These are phyloP conservation scores for Inonotus obliquus DNA, from an alignment of 1,284 basidiomycete species.

Conservation along the genomic window DNA sequence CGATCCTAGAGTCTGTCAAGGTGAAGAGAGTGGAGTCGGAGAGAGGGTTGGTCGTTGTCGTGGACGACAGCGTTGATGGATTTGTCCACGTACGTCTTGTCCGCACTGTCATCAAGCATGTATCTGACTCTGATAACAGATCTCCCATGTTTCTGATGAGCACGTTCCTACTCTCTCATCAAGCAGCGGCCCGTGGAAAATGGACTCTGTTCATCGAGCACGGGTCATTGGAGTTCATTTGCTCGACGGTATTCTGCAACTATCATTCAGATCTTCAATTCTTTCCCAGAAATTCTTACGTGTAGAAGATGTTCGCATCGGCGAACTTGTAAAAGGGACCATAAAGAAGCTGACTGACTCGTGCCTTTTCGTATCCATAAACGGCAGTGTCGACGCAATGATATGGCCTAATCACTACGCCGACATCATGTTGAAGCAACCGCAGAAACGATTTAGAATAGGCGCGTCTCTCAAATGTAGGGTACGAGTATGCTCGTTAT, in stretches of 20 bases:
- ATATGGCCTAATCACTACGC: conserved; percentile 96
- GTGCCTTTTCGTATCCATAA: conserved; percentile 80
- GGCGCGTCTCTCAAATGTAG: conserved; percentile 84
- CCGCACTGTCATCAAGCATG: neutral
- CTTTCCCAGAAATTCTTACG: conserved; percentile 87
- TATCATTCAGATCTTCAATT: conserved; percentile 81
- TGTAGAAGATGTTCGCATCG: conserved; percentile 79
- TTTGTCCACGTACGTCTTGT: conserved; percentile 75
- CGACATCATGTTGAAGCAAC: conserved; percentile 89
- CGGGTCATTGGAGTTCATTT: conserved; percentile 87
- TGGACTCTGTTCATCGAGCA: conserved; percentile 77
- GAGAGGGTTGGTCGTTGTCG: conserved; percentile 72
- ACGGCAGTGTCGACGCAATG: conserved; percentile 86
- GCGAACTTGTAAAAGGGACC: conserved; percentile 80
- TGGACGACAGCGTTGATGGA: conserved; percentile 63
- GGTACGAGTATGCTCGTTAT: conserved; percentile 40
- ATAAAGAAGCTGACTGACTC: conserved; percentile 79
- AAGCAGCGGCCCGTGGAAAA: conserved; percentile 74
- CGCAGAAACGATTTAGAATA: conserved; percentile 86
- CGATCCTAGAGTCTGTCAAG: conserved; percentile 65
- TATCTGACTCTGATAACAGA: conserved; percentile 42
- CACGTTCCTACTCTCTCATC: conserved; percentile 74
- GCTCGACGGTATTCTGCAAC: conserved; percentile 85
- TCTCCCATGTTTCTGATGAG: conserved; percentile 91
- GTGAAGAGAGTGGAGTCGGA: conserved; percentile 75